Percentiles rank a stretch among this genome's conserved stretches.
These are phyloP conservation scores for Diacronema lutheri DNA, from an alignment of 78 protist genomes.

Conservation along the genomic window DNA sequence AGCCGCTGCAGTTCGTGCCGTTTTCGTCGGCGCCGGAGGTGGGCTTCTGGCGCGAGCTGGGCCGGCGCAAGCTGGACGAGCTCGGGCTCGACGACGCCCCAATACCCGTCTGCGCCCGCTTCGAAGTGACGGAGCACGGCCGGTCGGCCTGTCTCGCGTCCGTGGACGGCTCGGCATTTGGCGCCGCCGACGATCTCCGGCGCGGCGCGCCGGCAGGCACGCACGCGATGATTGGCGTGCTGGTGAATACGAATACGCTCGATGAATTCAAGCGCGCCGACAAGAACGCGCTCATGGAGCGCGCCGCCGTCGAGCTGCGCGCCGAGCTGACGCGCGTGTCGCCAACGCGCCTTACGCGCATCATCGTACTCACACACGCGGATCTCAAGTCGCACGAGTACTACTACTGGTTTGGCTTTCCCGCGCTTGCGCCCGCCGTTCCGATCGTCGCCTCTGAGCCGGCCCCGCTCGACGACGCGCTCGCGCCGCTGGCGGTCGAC, in stretches of 20 bases:
- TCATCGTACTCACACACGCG: conserved; percentile 72
- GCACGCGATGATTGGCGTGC: conserved; percentile 16
- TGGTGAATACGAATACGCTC: conserved; percentile 46
- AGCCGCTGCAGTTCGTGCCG: background rate
- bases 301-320: conserved; percentile 12
- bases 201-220: background rate
- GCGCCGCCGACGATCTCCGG: background rate
- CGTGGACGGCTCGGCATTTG: background rate
- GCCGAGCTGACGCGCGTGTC: conserved; percentile 20
- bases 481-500: conserved; percentile 17
- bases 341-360: conserved; percentile 32
- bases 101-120: background rate
- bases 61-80: conserved; percentile 1
- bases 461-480: conserved; percentile 10
- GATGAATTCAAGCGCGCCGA: conserved; percentile 35
- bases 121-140: background rate
- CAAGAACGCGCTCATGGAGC: background rate
- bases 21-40: background rate
- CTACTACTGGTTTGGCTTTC: conserved; percentile 83
- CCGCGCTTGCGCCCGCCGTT: conserved; percentile 50
- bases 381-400: conserved; percentile 79
- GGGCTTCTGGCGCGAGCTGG: background rate
- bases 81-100: background rate
- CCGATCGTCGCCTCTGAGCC: background rate
- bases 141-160: background rate